Evolutionary conservation across 169 alveolate genomes (phyloP).

Genomic region (Plasmodium yoelii): DNA sequence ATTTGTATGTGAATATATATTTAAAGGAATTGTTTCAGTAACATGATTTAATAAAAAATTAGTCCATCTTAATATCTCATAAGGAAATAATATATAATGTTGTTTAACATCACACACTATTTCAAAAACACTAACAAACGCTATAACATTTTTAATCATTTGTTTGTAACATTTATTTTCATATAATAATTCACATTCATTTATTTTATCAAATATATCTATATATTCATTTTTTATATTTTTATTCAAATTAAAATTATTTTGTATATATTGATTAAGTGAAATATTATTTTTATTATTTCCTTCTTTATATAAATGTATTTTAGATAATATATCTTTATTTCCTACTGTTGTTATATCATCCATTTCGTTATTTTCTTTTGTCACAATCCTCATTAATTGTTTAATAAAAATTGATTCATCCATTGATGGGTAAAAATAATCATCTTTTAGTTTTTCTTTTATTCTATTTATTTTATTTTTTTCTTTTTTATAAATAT

Average conservation of each 20-base stretch:
- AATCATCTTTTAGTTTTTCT: background rate
- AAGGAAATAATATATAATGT: constrained; percentile 88
- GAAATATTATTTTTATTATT: too few relatives aligned
- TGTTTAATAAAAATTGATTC: background rate
- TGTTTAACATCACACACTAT: constrained; percentile 54
- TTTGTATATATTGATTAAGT: too few relatives aligned
- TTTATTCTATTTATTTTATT: constrained; percentile 5
- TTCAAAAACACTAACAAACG: constrained; percentile 80
- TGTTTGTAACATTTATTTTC: constrained; percentile 69
- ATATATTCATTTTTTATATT: background rate
- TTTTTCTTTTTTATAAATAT: constrained; percentile 31
- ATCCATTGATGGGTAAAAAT: background rate
- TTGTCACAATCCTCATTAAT: too few relatives aligned
- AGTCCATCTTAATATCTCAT: constrained; percentile 87
- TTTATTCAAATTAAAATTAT: background rate
- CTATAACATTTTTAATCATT: constrained; percentile 77
- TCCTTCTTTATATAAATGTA: too few relatives aligned
- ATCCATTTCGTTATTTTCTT: background rate
- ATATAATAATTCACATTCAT: constrained; percentile 19
- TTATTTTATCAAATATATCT: background rate
- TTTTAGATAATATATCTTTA: too few relatives aligned
- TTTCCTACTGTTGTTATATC: background rate
- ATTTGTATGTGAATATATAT: constrained; percentile 63
- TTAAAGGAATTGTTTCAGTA: constrained; percentile 79
- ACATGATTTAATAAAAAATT: constrained; percentile 79